Evolutionary conservation across 2,329 filamentous ascomycete species (phyloP), one percentile per base, ranked within the genome.

Genomic region (Colletotrichum sojae): DNA sequence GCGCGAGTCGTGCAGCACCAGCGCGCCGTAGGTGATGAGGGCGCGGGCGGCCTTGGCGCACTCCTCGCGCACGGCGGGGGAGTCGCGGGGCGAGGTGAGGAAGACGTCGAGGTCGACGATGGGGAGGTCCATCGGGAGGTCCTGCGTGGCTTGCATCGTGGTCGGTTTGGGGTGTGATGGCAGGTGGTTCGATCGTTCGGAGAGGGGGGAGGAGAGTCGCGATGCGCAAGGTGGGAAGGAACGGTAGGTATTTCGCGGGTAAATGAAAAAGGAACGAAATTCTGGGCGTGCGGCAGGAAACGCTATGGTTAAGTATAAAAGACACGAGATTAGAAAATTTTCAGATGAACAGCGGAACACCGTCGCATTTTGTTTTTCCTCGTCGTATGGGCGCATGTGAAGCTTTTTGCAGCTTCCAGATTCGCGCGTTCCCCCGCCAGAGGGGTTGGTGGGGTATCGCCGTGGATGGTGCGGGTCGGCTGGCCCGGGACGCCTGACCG

Each of bases 31-130:
- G 16, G 85, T 84, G 76, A 90, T 86, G 64, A 90, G 85, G 39
- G 87, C 88, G 16, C 83, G 76, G 53, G 88, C 87, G 4, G 86
- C 88, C 71, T 83, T 84, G 53, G 74, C 76, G 76, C 88, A 89
- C 75, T 90, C 88, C 46, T 81, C 82, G 20, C 79, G 81, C 18
- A 85, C 84, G 5, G 76, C 80, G 46, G 83, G 72, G 1, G 84
- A 84, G 73, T 81, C 78, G 48, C 76, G 77, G 0, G 83, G 76
- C 22, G 83, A 76, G 71, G 78, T 74, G 57, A 86, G 86, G 75
- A 88, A 90, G 73, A 87, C 71, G 76, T 90, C 87, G 40, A 90
- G 85, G 79, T 90, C 85, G 75, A 89, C 81, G 74, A 90, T 79
- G 57, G 88, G 88, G 59, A 90, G 83, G 71, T 89, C 84, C 88